Evolutionary conservation across 2,329 filamentous ascomycete species (phyloP), one percentile per base, ranked within the genome.

Genomic region (Colletotrichum gloeosporioides): DNA sequence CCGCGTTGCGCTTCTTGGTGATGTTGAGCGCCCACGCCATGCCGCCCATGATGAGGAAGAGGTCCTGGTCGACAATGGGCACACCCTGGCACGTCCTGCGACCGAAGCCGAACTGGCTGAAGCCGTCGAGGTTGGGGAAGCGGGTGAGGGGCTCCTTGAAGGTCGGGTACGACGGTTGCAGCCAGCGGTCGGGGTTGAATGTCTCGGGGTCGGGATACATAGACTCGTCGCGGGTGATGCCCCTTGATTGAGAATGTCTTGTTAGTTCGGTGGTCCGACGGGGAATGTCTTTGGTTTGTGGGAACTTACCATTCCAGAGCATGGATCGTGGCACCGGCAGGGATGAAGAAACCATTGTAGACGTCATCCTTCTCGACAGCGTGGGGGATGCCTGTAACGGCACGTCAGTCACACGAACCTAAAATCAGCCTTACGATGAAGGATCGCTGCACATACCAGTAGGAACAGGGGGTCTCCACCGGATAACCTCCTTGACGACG

Each of bases 391-490:
- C 75, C 75, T 77, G 57, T 53, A 16, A 62, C 27, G 5, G 86
- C 87, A 83, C 72, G 10, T 69, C 31, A 36, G 34, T 34, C 25
- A 22, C n/a, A 32, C 34, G n/a, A 49, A 67, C 70, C 44, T 67
- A 31, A 44, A 31, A 39, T 10, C 18, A 31, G 25, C 31, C 69
- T 27, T 10, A 4, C 31, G 6, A 15, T 15, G 18, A 32, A 13
- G 44, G 44, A 53, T 53, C n/a, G n/a, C 44, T 53, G 12, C 22
- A 79, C 84, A 49, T 76, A 86, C 89, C 88, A 39, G 89, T 90
- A 7, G 89, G 89, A 12, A 90, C 89, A 6, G 89, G 88, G 32
- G 89, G 88, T 68, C 89, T 84, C 88, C 89, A 91, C n/a, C 90
- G 85, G 25, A 90, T 84, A 0, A 86, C 85, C 80, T 92, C 83